Base-by-base conservation (phyloP, 345 rosid genomes). In the Salix koriyanagi region DNA sequence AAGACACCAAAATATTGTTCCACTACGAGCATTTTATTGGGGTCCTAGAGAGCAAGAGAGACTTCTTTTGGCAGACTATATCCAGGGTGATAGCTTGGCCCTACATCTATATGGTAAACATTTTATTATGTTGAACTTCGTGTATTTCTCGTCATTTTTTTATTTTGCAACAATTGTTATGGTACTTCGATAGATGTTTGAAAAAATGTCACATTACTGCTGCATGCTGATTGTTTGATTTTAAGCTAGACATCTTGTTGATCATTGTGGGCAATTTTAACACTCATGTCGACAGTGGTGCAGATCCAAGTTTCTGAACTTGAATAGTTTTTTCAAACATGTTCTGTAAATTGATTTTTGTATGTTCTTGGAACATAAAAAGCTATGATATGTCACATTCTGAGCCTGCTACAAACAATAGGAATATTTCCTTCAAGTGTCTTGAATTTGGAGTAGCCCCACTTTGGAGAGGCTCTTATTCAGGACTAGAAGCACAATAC, bases 21-120 rank as follows among this genome's bases (percentile, higher is more conserved):
- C 93, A 8, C 56, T 95, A 73, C 89, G 94, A 75, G 99, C 97
- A 15, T 95, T 90, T 84, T 95, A 95, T 76, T 93, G 97, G 97
- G 97, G 99, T 10, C 97, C 96, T 14, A 88, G 96, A 79, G 97
- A 95, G 83, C 97, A 93, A 73, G 99, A 95, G 76, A 85, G 99
- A 73, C 99, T 93, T 81, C 94, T 95, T 70, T 85, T 93, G 10
- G 90, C 97, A 26, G 96, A 91, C 80, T 95, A 88, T 85, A 80
- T 87, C 67, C 88, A 81, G n/a, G 97, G 97, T 61, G 99, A 93
- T 87, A 91, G 97, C 88, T 87, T 95, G 87, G 94, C 92, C 39
- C 80, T 89, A 78, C 99, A 93, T 89, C 91, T 93, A 48, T 93
- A 95, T 52, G 99, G 99, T 95, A 67, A 89, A 91, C 80, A 66